Base-by-base conservation (phyloP, 192 early-diverging fungal species). In the Coemansia sp. region DNA sequence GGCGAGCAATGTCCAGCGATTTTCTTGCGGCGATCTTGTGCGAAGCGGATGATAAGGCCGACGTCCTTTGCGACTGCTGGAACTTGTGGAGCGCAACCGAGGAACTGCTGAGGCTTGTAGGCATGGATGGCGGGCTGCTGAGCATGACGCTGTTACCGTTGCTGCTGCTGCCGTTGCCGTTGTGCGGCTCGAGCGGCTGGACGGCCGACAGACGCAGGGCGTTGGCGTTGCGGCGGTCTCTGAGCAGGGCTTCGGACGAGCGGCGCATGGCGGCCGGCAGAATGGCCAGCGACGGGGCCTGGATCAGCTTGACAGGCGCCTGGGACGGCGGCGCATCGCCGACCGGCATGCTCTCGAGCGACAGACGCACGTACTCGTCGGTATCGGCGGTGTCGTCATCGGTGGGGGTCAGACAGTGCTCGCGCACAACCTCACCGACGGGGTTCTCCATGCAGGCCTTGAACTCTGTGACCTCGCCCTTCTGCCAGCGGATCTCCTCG, bases 401-500 rank as follows among this genome's bases (percentile, higher is more conserved):
- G 6, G 67, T 69, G 5, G 72, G 72, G 23, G 72, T 67, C 52
- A 74, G 34, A 6, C 44, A 58, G 36, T 68, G 62, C 54, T 68
- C 75, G 31, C 75, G 75, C 37, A 69, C 75, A 4, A 72, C 70
- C 19, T 61, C 60, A 25, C 75, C 75, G 10, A 23, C 67, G 5
- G 68, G 68, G 29, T 74, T 71, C 38, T 74, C 67, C 30, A 80
- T 50, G 30, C 68, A 53, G 15, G 77, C 72, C 64, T 74, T 68
- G 68, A 80, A 80, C 64, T 80, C 72, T 2, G 61, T 70, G 14
- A 63, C 72, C 55, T 80, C 77, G 50, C 55, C 59, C 34, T 61
- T 55, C 55, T 80, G 68, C 65, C 52, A 33, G 25, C 65, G 59
- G 37, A 71, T 63, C 53, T 80, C 77, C 19, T 70, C 72, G 48